phyloP scores from a whole-genome alignment of 805 yeast genomes.

The Ogataea neopini region DNA sequence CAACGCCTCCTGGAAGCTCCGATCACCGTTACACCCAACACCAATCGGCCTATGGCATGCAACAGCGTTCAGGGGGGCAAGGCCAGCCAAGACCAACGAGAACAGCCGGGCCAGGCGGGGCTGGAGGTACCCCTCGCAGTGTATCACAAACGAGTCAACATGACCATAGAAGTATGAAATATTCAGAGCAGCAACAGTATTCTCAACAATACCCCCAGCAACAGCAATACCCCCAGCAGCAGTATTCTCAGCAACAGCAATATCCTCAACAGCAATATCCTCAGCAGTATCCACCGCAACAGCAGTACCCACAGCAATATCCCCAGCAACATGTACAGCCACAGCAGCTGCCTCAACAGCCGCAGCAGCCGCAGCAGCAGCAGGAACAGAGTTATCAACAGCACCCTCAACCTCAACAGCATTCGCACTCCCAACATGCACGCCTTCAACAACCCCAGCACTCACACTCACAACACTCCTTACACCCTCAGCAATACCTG shows the following conservation, averaged over 20 bases:
- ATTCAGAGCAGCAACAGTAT: slow-evolving; percentile 3
- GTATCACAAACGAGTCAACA: not conserved
- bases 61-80: not conserved
- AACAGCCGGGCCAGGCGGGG: no score
- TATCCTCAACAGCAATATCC: not conserved
- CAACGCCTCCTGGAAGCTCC: not conserved
- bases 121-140: no score
- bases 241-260: not conserved
- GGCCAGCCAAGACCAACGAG: not conserved
- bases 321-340: no score
- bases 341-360: no score
- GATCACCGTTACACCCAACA: not conserved
- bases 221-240: slow-evolving; percentile 8
- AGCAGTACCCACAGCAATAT: no score
- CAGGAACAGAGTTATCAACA: no score
- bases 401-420: no score
- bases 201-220: slow-evolving; percentile 9
- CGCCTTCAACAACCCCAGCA: no score
- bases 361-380: no score
- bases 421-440: no score
- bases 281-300: not conserved
- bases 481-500: no score
- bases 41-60: not conserved
- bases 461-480: no score
- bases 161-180: not conserved